Percentiles rank a stretch among this genome's conserved stretches.
Conservation (phyloP, 2,329 filamentous ascomycete species). For the Calonectria crousiana region DNA sequence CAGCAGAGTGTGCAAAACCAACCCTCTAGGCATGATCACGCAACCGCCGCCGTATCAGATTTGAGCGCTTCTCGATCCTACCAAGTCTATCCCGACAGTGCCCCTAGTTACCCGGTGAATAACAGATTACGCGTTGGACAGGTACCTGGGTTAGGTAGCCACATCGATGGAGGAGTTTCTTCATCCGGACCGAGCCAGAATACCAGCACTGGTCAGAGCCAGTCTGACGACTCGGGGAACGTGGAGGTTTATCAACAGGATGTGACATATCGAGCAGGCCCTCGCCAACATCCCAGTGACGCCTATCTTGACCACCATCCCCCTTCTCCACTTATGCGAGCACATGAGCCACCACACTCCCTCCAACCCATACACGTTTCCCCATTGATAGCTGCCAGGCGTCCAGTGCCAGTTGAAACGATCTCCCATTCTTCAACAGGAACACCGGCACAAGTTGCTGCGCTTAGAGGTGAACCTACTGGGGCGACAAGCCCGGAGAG, state of each 20-base stretch:
- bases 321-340: slow-evolving; percentile 75
- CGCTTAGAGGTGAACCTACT: slow-evolving; percentile 64
- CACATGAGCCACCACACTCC: slow-evolving; percentile 78
- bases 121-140: slow-evolving; percentile 31
- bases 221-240: slow-evolving; percentile 56
- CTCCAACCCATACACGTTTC: slow-evolving; percentile 79
- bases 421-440: slow-evolving; percentile 39
- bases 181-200: slow-evolving; percentile 39
- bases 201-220: slow-evolving; percentile 56
- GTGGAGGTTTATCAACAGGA: slow-evolving; percentile 38
- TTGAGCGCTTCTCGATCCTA: slow-evolving; percentile 24
- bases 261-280: slow-evolving; percentile 25
- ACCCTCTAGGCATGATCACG: slow-evolving; percentile 20
- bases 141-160: slow-evolving; percentile 50
- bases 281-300: slow-evolving; percentile 35
- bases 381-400: slow-evolving; percentile 63
- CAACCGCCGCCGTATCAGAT: slow-evolving; percentile 23
- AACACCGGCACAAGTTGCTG: slow-evolving; percentile 66
- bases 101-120: slow-evolving; percentile 22
- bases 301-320: slow-evolving; percentile 49
- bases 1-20: slow-evolving; percentile 27
- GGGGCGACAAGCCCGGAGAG: slow-evolving; percentile 70
- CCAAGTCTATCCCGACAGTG: slow-evolving; percentile 25
- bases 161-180: slow-evolving; percentile 32
- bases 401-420: slow-evolving; percentile 30